Conservation (phyloP, 108 stramenopile species). For the Thalassiosira profunda region DNA sequence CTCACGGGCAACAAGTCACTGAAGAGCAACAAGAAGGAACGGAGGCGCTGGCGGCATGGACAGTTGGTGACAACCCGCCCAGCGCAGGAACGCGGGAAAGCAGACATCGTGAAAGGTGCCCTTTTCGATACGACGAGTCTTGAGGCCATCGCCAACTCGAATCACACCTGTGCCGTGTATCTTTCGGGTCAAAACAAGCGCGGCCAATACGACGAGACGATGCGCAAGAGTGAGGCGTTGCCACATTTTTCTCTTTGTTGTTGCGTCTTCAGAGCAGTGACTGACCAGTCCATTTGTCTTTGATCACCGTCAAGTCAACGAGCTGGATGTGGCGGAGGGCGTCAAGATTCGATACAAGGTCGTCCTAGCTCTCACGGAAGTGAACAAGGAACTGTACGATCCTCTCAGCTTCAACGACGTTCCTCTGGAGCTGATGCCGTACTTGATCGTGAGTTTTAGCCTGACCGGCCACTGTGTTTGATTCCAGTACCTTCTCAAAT, state of each 20-base stretch:
- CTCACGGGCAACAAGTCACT: neutral
- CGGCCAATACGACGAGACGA: neutral
- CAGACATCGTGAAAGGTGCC: constrained; percentile 2
- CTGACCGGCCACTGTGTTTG: too few species aligned
- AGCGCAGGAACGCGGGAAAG: neutral
- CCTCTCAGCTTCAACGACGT: neutral
- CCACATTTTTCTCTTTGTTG: neutral
- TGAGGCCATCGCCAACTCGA: neutral
- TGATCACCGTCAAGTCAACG: neutral
- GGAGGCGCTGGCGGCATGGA: neutral
- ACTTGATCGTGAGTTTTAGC: neutral
- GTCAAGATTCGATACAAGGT: neutral
- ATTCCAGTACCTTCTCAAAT: too few species aligned
- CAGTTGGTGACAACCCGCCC: neutral
- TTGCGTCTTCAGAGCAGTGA: neutral
- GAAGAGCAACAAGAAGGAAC: neutral
- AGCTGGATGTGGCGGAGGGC: neutral
- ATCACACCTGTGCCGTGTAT: neutral
- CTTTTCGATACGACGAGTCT: neutral
- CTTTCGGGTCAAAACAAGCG: neutral
- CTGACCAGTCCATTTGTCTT: neutral
- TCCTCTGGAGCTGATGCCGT: constrained; percentile 1
- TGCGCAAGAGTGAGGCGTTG: neutral
- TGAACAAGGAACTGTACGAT: neutral
- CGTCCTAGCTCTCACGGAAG: neutral